Percentiles rank a stretch among this genome's conserved stretches.
These are phyloP conservation scores for Coffea canephora DNA, from an alignment of 257 asterid species.

Conservation along the genomic window DNA sequence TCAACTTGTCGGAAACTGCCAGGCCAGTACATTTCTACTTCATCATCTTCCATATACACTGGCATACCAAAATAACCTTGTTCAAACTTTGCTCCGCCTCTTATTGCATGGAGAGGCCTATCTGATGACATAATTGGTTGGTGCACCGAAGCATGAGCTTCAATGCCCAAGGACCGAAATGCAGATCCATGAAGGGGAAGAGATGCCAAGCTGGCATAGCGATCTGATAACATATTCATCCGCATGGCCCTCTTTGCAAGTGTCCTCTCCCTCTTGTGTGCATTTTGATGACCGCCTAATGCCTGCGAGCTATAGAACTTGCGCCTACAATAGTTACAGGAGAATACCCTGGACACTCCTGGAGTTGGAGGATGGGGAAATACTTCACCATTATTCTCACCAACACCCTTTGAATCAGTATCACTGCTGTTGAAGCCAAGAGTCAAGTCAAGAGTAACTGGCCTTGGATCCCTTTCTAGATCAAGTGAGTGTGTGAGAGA, in stretches of 20 bases:
- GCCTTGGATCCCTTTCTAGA: constrained; percentile 22
- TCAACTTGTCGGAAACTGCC: constrained; percentile 80
- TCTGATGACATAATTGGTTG: constrained; percentile 40
- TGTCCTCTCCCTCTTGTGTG: constrained; percentile 91
- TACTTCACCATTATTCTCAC: constrained; percentile 22
- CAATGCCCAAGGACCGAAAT: constrained; percentile 65
- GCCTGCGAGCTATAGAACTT: constrained; percentile 97
- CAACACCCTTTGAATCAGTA: constrained; percentile 20
- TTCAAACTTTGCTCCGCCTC: constrained; percentile 64
- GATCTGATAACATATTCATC: constrained; percentile 76
- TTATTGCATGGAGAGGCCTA: constrained; percentile 30
- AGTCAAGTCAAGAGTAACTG: constrained; percentile 65
- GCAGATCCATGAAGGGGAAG: constrained; percentile 80
- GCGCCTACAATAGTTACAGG: constrained; percentile 89
- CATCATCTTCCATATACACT: constrained; percentile 53
- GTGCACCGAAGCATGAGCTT: constrained; percentile 73
- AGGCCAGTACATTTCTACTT: constrained; percentile 72
- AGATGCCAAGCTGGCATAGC: constrained; percentile 80
- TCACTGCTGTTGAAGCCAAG: constrained; percentile 50
- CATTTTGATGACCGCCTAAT: constrained; percentile 92
- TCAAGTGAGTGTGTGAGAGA: constrained; percentile 28
- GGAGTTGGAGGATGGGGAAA: constrained; percentile 37
- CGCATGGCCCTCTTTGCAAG: constrained; percentile 86
- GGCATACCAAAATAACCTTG: constrained; percentile 66
- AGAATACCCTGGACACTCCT: constrained; percentile 54